Evolutionary conservation across 73 alveolate genomes (phyloP).

Genomic region (Tetrahymena elliotti): DNA sequence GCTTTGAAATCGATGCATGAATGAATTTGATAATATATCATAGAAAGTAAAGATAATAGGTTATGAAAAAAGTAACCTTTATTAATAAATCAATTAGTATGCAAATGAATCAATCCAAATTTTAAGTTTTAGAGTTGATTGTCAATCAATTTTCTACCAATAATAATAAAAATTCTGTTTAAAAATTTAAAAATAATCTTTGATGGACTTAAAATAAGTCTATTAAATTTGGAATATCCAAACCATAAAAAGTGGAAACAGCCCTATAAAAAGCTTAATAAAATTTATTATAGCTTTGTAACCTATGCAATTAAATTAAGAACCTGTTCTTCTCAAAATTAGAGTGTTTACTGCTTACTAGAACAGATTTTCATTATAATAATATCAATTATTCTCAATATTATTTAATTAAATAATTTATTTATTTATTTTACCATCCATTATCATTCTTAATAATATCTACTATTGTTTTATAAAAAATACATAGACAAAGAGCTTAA

Average conservation of each 20-base stretch:
- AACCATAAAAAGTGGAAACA: neutral
- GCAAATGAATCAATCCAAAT: neutral
- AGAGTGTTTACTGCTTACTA: neutral
- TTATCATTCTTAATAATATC: too few species aligned
- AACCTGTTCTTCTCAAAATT: neutral
- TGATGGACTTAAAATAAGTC: neutral
- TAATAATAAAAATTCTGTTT: neutral
- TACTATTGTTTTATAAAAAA: too few species aligned
- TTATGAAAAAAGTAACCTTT: neutral
- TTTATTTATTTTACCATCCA: too few species aligned
- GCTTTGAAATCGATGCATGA: neutral
- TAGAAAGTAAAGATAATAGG: neutral
- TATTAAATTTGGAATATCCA: neutral
- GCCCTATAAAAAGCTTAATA: neutral
- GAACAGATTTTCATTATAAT: too few species aligned
- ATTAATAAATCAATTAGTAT: too few species aligned
- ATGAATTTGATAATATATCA: neutral
- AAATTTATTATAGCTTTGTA: too few species aligned
- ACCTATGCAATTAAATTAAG: neutral
- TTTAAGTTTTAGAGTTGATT: too few species aligned
- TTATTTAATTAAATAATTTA: too few species aligned
- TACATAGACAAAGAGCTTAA: too few species aligned
- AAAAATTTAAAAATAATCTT: too few species aligned
- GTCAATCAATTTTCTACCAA: neutral
- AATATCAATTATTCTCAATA: too few species aligned